These are phyloP conservation scores for Myxozyma mucilagina DNA, from an alignment of 805 yeast genomes.

Conservation along the genomic window DNA sequence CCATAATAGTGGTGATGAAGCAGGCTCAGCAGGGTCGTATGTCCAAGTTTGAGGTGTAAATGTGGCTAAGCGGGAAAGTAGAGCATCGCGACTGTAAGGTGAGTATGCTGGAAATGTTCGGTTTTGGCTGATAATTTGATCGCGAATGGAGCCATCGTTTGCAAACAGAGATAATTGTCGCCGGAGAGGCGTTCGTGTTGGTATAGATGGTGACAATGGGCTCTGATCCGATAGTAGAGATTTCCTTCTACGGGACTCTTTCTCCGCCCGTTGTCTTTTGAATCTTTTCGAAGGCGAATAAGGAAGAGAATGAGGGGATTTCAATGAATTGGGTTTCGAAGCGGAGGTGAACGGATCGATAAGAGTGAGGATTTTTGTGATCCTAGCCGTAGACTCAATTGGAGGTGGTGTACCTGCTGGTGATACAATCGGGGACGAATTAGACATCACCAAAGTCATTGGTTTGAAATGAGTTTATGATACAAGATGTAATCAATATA, in stretches of 20 bases:
- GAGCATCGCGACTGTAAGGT: conserved; percentile 25
- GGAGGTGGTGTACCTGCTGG: background rate
- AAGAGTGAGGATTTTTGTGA: background rate
- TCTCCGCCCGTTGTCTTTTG: conserved; percentile 15
- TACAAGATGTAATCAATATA: background rate
- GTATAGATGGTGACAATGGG: background rate
- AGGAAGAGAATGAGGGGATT: background rate
- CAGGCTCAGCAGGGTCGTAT: conserved; percentile 11
- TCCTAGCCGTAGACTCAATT: background rate
- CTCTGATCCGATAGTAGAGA: background rate
- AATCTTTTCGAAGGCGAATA: conserved; percentile 23
- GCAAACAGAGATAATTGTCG: background rate
- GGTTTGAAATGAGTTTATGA: background rate
- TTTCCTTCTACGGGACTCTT: background rate
- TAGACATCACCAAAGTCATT: background rate
- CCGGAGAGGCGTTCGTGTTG: background rate
- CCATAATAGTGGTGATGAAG: conserved; percentile 21
- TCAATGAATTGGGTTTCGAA: background rate
- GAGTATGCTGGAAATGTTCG: conserved; percentile 7
- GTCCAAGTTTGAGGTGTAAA: conserved; percentile 13
- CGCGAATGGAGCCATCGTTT: background rate
- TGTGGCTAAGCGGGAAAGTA: conserved; percentile 22
- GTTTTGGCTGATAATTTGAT: background rate
- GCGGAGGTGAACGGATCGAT: conserved; percentile 2
- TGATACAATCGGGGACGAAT: background rate